phyloP scores from a whole-genome alignment of 2,329 filamentous ascomycete species.

The Penicillium sclerotigenum region DNA sequence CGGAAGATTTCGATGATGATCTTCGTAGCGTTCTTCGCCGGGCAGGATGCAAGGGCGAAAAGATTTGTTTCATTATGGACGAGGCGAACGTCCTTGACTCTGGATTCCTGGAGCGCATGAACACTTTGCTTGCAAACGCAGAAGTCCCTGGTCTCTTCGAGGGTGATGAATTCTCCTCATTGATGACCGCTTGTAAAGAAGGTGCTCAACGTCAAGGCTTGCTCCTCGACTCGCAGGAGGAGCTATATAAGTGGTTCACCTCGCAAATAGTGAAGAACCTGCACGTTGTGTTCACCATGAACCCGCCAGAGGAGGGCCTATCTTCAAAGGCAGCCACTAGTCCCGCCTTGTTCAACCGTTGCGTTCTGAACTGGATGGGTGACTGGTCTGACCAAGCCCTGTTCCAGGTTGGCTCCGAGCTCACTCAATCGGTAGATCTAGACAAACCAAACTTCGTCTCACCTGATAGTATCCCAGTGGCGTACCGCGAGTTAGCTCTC shows the following conservation, averaged over 20 bases:
- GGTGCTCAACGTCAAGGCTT: conserved; percentile 94
- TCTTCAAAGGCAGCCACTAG: conserved; percentile 96
- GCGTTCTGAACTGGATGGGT: conserved; percentile 98
- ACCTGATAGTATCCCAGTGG: conserved; percentile 88
- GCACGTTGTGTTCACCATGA: conserved; percentile 99
- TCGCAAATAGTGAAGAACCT: conserved; percentile 98
- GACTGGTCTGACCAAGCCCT: conserved; percentile 99
- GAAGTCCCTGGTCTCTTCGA: conserved; percentile 98
- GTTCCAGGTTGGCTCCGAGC: conserved; percentile 93
- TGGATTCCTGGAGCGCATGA: conserved; percentile 98
- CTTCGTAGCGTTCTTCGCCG: conserved; percentile 87
- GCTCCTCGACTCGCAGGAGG: conserved; percentile 93
- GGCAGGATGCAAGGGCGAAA: conserved; percentile 96
- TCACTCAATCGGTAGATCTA: conserved; percentile 93
- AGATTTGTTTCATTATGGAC: conserved; percentile 99
- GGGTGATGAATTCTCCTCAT: conserved; percentile 94
- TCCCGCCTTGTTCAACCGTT: conserved; percentile 98
- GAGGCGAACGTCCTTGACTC: conserved; percentile 98
- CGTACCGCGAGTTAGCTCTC: conserved; percentile 78
- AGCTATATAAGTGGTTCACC: conserved; percentile 99
- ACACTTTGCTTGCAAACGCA: conserved; percentile 96
- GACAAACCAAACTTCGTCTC: conserved; percentile 82
- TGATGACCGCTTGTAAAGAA: conserved; percentile 99
- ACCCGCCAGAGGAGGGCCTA: conserved; percentile 90
- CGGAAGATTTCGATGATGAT: conserved; percentile 98